These are phyloP conservation scores for Coccomyxa sp. DNA, from an alignment of 139 green algal species.

Conservation along the genomic window DNA sequence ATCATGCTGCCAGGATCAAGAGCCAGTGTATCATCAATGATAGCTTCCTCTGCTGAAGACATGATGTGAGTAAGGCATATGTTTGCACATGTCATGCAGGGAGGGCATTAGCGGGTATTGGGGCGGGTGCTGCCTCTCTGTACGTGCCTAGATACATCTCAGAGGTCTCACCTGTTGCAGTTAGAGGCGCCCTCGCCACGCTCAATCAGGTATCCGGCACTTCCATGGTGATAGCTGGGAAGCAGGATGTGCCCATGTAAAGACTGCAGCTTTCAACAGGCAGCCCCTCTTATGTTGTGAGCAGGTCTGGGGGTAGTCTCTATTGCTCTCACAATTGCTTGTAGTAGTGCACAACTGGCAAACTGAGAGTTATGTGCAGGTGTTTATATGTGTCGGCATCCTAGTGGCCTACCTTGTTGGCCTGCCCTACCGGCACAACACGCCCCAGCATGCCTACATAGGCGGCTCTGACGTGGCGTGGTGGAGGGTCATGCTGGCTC, in stretches of 20 bases:
- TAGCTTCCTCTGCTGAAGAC: too few relatives aligned
- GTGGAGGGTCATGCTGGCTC: constrained; percentile 58
- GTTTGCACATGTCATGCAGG: constrained; percentile 22
- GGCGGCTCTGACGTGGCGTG: constrained; percentile 17
- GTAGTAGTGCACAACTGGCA: too few relatives aligned
- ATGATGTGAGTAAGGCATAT: too few relatives aligned
- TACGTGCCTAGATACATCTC: constrained; percentile 62
- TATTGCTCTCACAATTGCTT: too few relatives aligned
- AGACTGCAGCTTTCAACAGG: too few relatives aligned
- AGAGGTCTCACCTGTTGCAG: constrained; percentile 50
- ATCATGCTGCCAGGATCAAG: too few relatives aligned
- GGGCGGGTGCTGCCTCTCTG: constrained; percentile 42
- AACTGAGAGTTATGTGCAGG: constrained; percentile 13
- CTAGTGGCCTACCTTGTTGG: constrained; percentile 51
- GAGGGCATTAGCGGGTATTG: constrained; percentile 39
- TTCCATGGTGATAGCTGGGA: too few relatives aligned
- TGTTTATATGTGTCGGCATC: constrained; percentile 69
- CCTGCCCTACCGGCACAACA: constrained; percentile 41
- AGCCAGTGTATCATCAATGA: too few relatives aligned
- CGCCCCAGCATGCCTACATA: background rate
- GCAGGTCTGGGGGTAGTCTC: too few relatives aligned
- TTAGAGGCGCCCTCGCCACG: constrained; percentile 54
- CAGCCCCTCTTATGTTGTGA: too few relatives aligned
- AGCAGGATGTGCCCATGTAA: too few relatives aligned
- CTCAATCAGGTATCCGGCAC: constrained; percentile 54